Base-by-base conservation (phyloP, 2,329 filamentous ascomycete genomes). In the Alternaria triticimaculans region DNA sequence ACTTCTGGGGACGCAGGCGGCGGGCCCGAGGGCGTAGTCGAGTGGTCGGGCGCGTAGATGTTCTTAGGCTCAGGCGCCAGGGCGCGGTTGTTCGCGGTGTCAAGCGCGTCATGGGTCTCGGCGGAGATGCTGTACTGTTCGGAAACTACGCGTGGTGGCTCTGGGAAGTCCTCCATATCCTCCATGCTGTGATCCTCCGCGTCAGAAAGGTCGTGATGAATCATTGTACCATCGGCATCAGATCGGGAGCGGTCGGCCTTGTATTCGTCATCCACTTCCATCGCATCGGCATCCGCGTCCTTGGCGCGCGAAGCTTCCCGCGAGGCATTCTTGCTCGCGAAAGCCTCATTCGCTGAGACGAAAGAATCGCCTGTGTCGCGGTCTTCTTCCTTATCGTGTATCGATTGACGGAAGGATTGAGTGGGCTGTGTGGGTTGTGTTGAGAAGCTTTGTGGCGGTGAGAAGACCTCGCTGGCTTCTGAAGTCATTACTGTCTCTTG, bases 311-410 rank as follows among this genome's bases (percentile, higher is more conserved):
- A 45, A 50, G 74, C 64, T 56, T 78, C 74, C 2, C 73, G 72
- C 5, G 76, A 76, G 2, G 65, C 66, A 41, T 69, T 71, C 60
- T 77, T 76, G 69, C 76, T 77, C 18, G 72, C 71, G 20, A 80
- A 74, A 10, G 75, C 81, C 63, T 85, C 83, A 51, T 82, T 81
- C 3, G 83, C 84, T 11, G 83, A 85, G 15, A 84, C 80, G 62
- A 85, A 85, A 2, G 83, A 84, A 55, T 83, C 82, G 53, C 82
- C 76, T 53, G 76, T 70, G 68, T 78, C 67, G 74, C 76, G 67
- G 70, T 75, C 68, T 56, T 73, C 63, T 6, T 75, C 74, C 3
- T 72, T 70, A 0, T 62, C 62, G 25, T 71, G 62, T 28, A 72
- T 64, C 3, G 72, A 77, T 26, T 63, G 67, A 48, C 67, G 60